Conservation (phyloP, 345 rosid species). For the Gossypium raimondii region DNA sequence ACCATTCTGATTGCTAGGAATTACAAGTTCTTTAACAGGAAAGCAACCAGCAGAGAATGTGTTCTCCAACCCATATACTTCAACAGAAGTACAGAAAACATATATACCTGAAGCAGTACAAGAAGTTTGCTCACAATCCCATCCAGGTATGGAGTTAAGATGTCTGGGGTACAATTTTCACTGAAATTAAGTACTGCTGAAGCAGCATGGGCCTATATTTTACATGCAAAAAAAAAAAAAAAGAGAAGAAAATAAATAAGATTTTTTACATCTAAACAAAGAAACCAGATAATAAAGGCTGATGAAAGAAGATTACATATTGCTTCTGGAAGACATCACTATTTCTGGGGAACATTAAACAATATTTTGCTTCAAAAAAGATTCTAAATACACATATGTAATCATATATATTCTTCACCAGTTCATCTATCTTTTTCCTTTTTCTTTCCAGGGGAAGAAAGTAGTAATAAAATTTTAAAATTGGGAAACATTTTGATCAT, state of each 20-base stretch:
- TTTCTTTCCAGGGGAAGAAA: neutral
- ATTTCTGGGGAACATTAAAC: neutral
- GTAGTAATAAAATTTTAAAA: neutral
- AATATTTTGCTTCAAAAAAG: neutral
- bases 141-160: conserved; percentile 59
- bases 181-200: conserved; percentile 78
- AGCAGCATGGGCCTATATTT: conserved; percentile 63
- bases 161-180: conserved; percentile 66
- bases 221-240: neutral
- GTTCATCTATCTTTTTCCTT: neutral
- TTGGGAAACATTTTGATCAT: neutral
- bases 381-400: neutral
- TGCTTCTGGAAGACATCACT: conserved; percentile 2
- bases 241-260: neutral
- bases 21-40: conserved; percentile 1
- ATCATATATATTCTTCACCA: neutral
- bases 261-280: neutral
- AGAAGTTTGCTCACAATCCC: conserved; percentile 75
- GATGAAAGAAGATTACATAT: conserved; percentile 8
- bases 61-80: neutral
- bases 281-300: neutral
- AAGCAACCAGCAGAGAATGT: neutral
- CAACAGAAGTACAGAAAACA: neutral
- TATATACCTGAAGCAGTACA: conserved; percentile 57
- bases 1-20: neutral